Evolutionary conservation across 139 green algal species (phyloP).

Genomic region (Pseudopediastrum boryanum): DNA sequence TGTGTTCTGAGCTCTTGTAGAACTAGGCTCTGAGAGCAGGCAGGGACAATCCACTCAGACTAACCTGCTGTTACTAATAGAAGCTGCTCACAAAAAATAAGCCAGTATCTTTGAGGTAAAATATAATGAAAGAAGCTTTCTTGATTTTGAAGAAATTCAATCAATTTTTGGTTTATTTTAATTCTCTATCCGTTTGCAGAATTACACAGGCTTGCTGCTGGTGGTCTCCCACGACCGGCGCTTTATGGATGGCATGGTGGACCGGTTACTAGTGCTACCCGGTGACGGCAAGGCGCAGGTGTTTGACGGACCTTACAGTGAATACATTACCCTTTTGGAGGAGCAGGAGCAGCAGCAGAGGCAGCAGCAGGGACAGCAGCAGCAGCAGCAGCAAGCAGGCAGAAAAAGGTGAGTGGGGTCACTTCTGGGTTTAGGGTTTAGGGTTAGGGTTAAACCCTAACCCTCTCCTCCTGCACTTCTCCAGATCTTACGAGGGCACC

Average conservation of each 20-base stretch:
- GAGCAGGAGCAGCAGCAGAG: slow-evolving; percentile 39
- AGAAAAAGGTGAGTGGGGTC: too few species aligned
- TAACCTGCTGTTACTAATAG: background rate
- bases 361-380: slow-evolving; percentile 3
- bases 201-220: slow-evolving; percentile 69
- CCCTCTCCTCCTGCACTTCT: too few species aligned
- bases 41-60: background rate
- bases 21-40: background rate
- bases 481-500: too few species aligned
- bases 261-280: slow-evolving; percentile 74
- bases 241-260: slow-evolving; percentile 78
- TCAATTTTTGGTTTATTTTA: background rate
- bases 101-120: background rate
- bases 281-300: slow-evolving; percentile 69
- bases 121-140: background rate
- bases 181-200: slow-evolving; percentile 43
- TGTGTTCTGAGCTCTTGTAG: background rate
- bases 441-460: too few species aligned
- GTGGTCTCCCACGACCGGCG: slow-evolving; percentile 77
- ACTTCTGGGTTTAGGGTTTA: too few species aligned
- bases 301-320: slow-evolving; percentile 66
- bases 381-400: slow-evolving; percentile 23
- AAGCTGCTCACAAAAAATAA: background rate
- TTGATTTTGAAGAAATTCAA: background rate
- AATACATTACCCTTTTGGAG: slow-evolving; percentile 56